Base-by-base conservation (phyloP, 225 moss, liverwort and hornwort species). In the Asterella californica region DNA sequence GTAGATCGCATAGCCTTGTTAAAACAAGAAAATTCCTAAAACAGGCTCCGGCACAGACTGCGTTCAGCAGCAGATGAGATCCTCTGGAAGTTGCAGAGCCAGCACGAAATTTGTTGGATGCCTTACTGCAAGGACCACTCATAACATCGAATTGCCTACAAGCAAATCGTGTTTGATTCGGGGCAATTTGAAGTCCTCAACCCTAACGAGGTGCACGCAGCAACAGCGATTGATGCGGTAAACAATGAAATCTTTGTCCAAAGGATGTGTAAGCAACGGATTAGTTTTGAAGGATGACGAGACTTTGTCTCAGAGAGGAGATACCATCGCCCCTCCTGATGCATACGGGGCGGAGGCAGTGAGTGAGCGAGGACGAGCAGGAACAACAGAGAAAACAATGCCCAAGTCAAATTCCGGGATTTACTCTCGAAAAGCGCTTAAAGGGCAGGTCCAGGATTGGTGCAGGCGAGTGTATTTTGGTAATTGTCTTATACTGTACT, bases 191-290 rank as follows among this genome's bases (percentile, higher is more conserved):
- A 34, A 25, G 61, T 42, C 37, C 76, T 42, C 76, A 77, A 77
- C 76, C 76, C 76, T 77, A 77, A 77, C n/a, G 45, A 1, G n/a
- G 45, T 61, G 45, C 25, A 42, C 61, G 62, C 61, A 42, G 2
- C 70, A n/a, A 46, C 45, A 60, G 48, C 17, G 61, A 77, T 77
- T 77, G 45, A 77, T 61, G 42, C 42, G 15, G 17, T 6, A 34
- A 77, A 42, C 76, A 45, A 77, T 77, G 62, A 63, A 46, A 62
- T 77, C 62, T 77, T 77, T 77, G 76, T 63, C 76, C 62, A 21
- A 57, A 36, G 19, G 42, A 63, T 45, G 61, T 63, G 61, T 59
- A 77, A 42, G 76, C 59, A 46, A 45, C 24, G 70, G 46, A 14
- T 24, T 25, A 25, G 70, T 0, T 30, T 8, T 19, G 11, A 9